Base-by-base conservation (phyloP, 768 basidiomycete species). In the Omphalotus guepiniiformis region DNA sequence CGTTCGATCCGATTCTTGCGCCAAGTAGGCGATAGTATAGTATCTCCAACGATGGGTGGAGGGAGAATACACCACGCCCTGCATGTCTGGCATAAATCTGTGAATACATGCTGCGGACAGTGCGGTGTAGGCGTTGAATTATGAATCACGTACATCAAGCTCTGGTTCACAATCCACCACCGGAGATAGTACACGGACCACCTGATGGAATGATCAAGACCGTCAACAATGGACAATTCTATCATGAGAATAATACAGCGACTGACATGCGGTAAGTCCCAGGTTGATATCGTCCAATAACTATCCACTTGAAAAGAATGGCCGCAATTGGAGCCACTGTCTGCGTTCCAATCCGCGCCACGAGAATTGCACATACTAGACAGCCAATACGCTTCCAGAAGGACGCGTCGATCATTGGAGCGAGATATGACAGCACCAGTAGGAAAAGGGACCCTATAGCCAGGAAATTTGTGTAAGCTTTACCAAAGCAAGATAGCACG, bases 21-120 rank as follows among this genome's bases (percentile, higher is more conserved):
- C 74, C 74, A 16, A 75, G 64, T 11, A 74, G 53, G 6, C 71
- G 71, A 55, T 68, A 73, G 58, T 75, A 73, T 1, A 73, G 47
- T 4, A 63, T 57, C 39, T 68, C 61, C 30, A 72, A 52, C 4
- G 55, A 54, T 2, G 72, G 69, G 47, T 72, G 66, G 27, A 61
- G 49, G 15, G 65, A 48, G 50, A 75, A 75, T 21, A 75, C 56
- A 2, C 72, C 73, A 32, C 69, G 65, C 1, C 71, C 73, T 1
- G 71, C 60, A 39, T 63, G 59, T 38, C 66, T 67, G 42, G 4
- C 13, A 3, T n/a, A n/a, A n/a, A n/a, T n/a, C n/a, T n/a, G 22
- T 37, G 27, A 39, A 8, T 21, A 15, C 18, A n/a, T 28, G 23
- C 36, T 4, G 15, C 28, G 25, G 18, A 32, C 36, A 19, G 23